Conservation (phyloP, 1,284 basidiomycete genomes). For the Athelia sp. region DNA sequence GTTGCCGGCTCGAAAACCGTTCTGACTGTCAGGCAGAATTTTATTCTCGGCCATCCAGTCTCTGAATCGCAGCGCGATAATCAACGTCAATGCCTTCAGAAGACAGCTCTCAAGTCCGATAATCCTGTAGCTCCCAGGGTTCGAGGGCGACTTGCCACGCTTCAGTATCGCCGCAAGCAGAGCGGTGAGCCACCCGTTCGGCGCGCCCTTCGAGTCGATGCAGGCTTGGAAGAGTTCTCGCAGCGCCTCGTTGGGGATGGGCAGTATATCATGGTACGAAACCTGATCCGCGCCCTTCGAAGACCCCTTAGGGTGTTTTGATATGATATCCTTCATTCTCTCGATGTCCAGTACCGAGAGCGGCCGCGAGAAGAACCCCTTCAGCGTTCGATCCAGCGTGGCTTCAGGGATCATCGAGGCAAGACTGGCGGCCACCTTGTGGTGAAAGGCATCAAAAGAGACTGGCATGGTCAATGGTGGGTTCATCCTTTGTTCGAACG, state of each 20-base stretch:
- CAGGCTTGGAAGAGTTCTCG: background rate
- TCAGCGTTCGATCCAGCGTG: background rate
- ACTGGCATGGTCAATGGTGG: background rate
- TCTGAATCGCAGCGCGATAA: background rate
- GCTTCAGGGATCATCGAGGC: background rate
- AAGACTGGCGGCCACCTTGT: background rate
- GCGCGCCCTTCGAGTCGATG: background rate
- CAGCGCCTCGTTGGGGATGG: background rate
- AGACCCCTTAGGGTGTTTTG: constrained; percentile 1
- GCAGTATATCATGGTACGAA: background rate
- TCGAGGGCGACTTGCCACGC: background rate
- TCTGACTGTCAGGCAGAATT: background rate
- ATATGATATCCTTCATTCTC: constrained; percentile 2
- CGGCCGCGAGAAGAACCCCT: constrained; percentile 3
- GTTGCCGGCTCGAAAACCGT: background rate
- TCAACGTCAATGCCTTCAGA: background rate
- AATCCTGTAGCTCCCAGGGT: background rate
- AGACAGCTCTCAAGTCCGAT: background rate
- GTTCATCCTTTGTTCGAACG: background rate
- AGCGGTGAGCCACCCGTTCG: background rate
- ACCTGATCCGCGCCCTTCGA: constrained; percentile 1
- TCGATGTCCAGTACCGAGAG: constrained; percentile 5
- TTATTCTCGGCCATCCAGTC: background rate
- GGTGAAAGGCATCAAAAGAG: constrained; percentile 1
- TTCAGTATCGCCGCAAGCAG: background rate